A percentile compares a stretch with the other conserved stretches of the same genome.
phyloP scores from a whole-genome alignment of 208 protist genomes.

The Trypanosoma boissoni region DNA sequence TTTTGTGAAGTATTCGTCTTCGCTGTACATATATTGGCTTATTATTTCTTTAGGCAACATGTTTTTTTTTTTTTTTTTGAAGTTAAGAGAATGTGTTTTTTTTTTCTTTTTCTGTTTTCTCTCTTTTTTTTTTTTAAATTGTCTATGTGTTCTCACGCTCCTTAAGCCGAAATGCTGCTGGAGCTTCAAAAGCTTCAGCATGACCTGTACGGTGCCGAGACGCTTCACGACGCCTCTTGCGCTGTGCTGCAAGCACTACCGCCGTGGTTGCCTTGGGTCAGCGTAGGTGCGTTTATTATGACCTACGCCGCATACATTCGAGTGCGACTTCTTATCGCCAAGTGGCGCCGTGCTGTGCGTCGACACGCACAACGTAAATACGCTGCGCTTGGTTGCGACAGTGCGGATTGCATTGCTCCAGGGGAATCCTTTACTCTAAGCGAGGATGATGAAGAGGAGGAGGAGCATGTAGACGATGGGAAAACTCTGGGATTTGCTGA shows the following conservation, averaged over 20 bases:
- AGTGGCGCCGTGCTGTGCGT: slow-evolving; percentile 73
- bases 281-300: slow-evolving; percentile 33
- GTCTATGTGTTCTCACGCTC: slow-evolving; percentile 5
- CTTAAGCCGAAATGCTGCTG: too few species aligned
- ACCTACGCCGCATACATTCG: slow-evolving; percentile 67
- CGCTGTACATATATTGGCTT: background rate
- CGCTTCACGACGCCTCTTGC: slow-evolving; percentile 37
- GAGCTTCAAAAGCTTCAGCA: slow-evolving; percentile 24
- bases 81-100: slow-evolving; percentile 1
- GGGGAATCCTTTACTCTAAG: slow-evolving; percentile 32
- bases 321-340: slow-evolving; percentile 61
- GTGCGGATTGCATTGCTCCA: slow-evolving; percentile 29
- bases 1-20: too few species aligned
- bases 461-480: slow-evolving; percentile 62
- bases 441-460: slow-evolving; percentile 53
- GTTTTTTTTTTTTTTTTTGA: slow-evolving; percentile 1
- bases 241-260: slow-evolving; percentile 62
- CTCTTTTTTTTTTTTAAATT: slow-evolving; percentile 14
- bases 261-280: slow-evolving; percentile 60
- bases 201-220: slow-evolving; percentile 66
- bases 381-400: slow-evolving; percentile 60
- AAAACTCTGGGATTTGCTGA: slow-evolving; percentile 68
- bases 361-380: slow-evolving; percentile 69
- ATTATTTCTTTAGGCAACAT: slow-evolving; percentile 13
- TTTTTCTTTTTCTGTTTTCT: slow-evolving; percentile 21